Percentiles rank a stretch among this genome's conserved stretches.
Evolutionary conservation across 441 rosid genomes (phyloP).

Genomic region (Corymbia calophylla): DNA sequence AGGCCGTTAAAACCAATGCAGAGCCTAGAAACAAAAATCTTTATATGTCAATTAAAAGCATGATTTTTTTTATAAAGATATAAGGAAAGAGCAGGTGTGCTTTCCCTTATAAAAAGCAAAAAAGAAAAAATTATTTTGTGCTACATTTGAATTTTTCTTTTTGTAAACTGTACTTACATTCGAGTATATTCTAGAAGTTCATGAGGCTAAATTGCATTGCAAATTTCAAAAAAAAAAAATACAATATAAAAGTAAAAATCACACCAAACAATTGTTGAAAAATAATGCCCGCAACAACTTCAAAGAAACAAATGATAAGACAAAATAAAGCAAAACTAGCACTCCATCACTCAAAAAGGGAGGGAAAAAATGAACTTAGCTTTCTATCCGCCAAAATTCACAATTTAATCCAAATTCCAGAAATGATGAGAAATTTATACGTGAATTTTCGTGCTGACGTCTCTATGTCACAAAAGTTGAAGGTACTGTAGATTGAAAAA

Average conservation of each 20-base stretch:
- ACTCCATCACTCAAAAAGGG: background rate
- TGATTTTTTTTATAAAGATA: background rate
- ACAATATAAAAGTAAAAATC: background rate
- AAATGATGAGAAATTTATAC: background rate
- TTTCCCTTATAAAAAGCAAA: background rate
- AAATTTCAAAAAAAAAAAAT: background rate
- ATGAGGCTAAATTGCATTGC: background rate
- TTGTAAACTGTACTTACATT: background rate
- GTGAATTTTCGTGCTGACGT: background rate
- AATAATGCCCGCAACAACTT: background rate
- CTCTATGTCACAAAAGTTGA: background rate
- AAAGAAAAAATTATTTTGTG: background rate
- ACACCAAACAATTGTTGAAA: background rate
- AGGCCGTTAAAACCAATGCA: background rate
- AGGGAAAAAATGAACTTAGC: too few species aligned
- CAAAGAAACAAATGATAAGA: background rate
- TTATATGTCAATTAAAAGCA: background rate
- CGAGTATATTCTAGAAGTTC: background rate
- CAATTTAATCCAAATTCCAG: background rate
- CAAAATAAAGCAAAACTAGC: background rate
- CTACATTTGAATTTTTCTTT: too few species aligned
- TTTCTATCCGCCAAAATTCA: background rate
- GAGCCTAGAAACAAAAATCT: background rate
- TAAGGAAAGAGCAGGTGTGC: background rate
- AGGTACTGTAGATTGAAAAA: background rate